Evolutionary conservation across 306 rosid genomes (phyloP), one percentile per base, ranked within the genome.

Genomic region (Casuarina glauca): DNA sequence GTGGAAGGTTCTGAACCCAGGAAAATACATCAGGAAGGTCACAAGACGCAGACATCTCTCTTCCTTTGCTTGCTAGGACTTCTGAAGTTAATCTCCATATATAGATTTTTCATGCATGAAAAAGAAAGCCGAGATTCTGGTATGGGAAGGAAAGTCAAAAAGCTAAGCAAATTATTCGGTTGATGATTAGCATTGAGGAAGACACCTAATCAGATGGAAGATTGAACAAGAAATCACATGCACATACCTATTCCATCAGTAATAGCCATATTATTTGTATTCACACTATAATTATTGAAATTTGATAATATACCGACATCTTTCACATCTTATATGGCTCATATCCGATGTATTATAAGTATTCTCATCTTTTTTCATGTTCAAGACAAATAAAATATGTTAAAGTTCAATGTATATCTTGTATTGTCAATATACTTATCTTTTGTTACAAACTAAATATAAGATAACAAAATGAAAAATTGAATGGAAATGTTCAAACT

Each of bases 1-100:
- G 93, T 67, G 97, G 96, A 80, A 88, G 95, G 84, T 83, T 89
- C 44, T 87, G 91, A 79, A 91, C 84, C 98, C 98, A 95, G 26
- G 82, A 79, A 86, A 66, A 91, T 36, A 90, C 84, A 78, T 92
- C 88, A 51, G 93, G 90, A 68, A 84, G 82, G 46, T 15, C 80
- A 81, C 73, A 87, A 82, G 49, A n/a, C 16, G 80, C 50, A 80
- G 94, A 88, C 98, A 94, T 92, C 45, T 75, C 35, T 48, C 74
- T 66, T 38, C 9, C 35, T 49, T 13, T 43, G 60, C 70, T 16
- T 66, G 70, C 8, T 15, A 39, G 13, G 53, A 49, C 36, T 51
- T 51, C 0, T 41, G 35, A 41, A 16, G 50, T 17, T 15, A 4
- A 51, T 3, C 42, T 72, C 8, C 72, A 43, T 75, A 32, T 62